These are phyloP conservation scores for Lepidopterella palustris DNA, from an alignment of 495 filamentous ascomycete genomes.

Conservation along the genomic window DNA sequence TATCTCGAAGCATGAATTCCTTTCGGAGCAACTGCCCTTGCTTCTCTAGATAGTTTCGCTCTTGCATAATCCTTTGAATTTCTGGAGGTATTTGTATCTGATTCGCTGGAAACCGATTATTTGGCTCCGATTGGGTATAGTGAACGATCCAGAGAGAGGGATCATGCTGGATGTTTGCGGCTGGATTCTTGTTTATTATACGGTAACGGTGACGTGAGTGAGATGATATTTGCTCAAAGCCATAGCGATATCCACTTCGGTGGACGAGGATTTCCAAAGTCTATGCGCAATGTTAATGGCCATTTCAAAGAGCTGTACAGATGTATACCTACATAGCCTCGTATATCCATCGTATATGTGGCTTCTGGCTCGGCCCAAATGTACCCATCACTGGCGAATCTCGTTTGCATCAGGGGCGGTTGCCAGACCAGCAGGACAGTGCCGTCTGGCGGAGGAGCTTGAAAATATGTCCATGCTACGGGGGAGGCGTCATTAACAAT, in stretches of 20 bases:
- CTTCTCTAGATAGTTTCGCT: constrained; percentile 62
- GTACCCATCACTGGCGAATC: constrained; percentile 84
- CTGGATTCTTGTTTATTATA: constrained; percentile 58
- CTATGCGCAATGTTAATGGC: constrained; percentile 33
- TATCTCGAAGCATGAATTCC: constrained; percentile 89
- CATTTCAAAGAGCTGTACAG: neutral
- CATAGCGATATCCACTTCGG: constrained; percentile 64
- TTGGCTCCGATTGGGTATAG: constrained; percentile 66
- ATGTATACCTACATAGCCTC: constrained; percentile 62
- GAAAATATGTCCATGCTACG: constrained; percentile 88
- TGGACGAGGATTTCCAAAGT: constrained; percentile 78
- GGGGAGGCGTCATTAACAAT: constrained; percentile 67
- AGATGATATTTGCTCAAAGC: constrained; percentile 59
- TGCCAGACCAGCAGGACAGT: constrained; percentile 83
- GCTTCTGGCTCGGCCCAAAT: constrained; percentile 79
- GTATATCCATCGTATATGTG: constrained; percentile 59
- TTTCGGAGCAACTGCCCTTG: constrained; percentile 80
- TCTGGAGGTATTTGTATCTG: constrained; percentile 54
- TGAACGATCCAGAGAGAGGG: constrained; percentile 90
- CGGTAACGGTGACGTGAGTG: constrained; percentile 80
- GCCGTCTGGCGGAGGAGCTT: constrained; percentile 65
- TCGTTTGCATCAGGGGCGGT: constrained; percentile 52
- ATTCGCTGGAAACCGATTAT: constrained; percentile 60
- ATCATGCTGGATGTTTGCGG: constrained; percentile 60
- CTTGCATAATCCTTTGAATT: constrained; percentile 53